Conservation (phyloP, 2,329 filamentous ascomycete species). For the Elsinoe arachidis region DNA sequence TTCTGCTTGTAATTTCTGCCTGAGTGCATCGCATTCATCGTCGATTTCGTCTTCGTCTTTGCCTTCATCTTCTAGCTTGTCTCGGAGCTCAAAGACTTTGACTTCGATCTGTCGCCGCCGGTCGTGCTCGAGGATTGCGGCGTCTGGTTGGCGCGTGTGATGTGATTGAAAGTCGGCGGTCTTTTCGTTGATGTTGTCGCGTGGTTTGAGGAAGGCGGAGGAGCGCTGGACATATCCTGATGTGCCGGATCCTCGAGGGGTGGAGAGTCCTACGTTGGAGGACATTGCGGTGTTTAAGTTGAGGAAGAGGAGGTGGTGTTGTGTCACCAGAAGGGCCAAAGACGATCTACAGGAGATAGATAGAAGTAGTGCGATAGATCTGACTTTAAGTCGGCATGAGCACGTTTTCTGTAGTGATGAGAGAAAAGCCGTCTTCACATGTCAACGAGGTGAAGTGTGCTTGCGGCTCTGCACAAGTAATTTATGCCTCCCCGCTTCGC, state of each 20-base stretch:
- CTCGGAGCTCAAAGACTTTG: slow-evolving; percentile 81
- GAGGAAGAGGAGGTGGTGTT: neutral
- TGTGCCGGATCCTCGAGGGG: slow-evolving; percentile 87
- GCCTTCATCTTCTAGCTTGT: slow-evolving; percentile 86
- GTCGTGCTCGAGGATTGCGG: slow-evolving; percentile 89
- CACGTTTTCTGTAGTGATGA: no score
- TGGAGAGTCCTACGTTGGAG: slow-evolving; percentile 92
- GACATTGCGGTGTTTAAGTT: slow-evolving; percentile 53
- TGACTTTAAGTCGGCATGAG: no score
- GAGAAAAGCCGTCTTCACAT: no score
- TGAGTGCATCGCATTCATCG: slow-evolving; percentile 56
- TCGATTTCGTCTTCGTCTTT: slow-evolving; percentile 89
- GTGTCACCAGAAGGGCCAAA: no score
- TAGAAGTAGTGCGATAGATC: no score
- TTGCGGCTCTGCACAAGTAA: no score
- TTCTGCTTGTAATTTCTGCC: slow-evolving; percentile 51
- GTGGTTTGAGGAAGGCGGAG: slow-evolving; percentile 75
- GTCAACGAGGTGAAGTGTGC: no score
- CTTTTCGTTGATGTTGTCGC: slow-evolving; percentile 62
- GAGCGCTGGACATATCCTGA: slow-evolving; percentile 98
- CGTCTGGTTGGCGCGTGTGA: slow-evolving; percentile 74
- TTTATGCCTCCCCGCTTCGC: no score
- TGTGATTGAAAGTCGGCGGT: slow-evolving; percentile 62
- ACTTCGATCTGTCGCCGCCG: slow-evolving; percentile 85
- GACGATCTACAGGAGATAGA: no score